Conservation (phyloP, 768 basidiomycete species). For the Boletus subparvulus region DNA sequence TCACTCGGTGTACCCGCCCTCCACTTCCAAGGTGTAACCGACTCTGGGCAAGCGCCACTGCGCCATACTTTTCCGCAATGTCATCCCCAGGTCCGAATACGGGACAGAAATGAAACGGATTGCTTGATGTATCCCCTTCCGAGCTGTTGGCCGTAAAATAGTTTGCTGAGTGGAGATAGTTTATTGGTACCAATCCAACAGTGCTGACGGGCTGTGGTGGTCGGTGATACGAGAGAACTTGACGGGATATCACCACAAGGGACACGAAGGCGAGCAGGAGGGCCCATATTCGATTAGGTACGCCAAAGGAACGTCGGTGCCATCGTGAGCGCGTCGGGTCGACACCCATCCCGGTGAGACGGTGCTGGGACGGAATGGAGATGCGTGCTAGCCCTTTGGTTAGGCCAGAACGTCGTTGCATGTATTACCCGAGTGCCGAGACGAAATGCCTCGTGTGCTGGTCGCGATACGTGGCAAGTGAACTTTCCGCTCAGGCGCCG, state of each 20-base stretch:
- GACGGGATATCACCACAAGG: constrained; percentile 57
- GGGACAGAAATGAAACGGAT: constrained; percentile 92
- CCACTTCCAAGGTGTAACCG: constrained; percentile 79
- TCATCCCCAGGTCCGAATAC: constrained; percentile 80
- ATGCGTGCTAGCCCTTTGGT: constrained; percentile 58
- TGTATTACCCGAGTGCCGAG: constrained; percentile 33
- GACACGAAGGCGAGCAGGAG: constrained; percentile 55
- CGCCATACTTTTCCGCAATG: constrained; percentile 77
- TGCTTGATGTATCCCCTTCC: constrained; percentile 34
- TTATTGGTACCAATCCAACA: constrained; percentile 62
- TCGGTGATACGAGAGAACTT: constrained; percentile 42
- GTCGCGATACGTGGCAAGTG: constrained; percentile 1
- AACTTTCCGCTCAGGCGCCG: constrained; percentile 1
- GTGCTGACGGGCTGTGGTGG: constrained; percentile 31
- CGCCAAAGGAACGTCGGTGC: constrained; percentile 56
- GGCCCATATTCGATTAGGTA: constrained; percentile 70
- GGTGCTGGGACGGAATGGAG: constrained; percentile 41
- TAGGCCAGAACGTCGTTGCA: constrained; percentile 58
- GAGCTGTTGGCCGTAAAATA: constrained; percentile 28
- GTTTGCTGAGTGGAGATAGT: constrained; percentile 71
- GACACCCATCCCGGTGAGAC: constrained; percentile 43
- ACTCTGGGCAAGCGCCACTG: constrained; percentile 68
- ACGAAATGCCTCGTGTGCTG: background rate
- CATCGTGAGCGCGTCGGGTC: constrained; percentile 52
- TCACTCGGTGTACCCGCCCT: constrained; percentile 74